Conservation (phyloP, 768 basidiomycete genomes). For the Lentinula edodes region DNA sequence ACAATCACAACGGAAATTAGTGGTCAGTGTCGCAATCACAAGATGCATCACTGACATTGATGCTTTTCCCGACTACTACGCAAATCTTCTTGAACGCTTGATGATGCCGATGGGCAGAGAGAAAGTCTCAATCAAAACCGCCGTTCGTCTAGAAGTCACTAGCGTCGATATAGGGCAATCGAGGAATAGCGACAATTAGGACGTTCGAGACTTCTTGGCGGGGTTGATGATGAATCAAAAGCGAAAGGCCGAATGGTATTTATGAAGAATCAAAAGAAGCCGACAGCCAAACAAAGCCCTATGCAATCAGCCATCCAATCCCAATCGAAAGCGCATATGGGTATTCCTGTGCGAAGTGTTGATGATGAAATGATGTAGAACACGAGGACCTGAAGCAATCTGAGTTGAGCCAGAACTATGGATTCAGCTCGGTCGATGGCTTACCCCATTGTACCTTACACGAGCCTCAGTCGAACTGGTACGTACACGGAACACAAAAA, state of each 20-base stretch:
- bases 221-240: slow-evolving; percentile 8
- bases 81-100: neutral
- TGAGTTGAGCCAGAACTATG: slow-evolving; percentile 1
- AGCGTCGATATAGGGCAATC: neutral
- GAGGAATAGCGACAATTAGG: neutral
- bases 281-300: slow-evolving; percentile 2
- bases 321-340: slow-evolving; percentile 2
- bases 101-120: neutral
- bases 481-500: neutral
- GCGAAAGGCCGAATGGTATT: slow-evolving; percentile 5
- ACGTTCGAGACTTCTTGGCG: slow-evolving; percentile 1
- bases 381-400: slow-evolving; percentile 4
- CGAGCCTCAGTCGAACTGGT: neutral
- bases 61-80: neutral
- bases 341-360: slow-evolving; percentile 8
- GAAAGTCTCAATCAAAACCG: neutral
- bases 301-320: slow-evolving; percentile 6
- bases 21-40: slow-evolving; percentile 1
- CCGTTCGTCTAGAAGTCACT: neutral
- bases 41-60: slow-evolving; percentile 2
- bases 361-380: slow-evolving; percentile 8
- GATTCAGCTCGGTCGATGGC: slow-evolving; percentile 2
- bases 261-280: slow-evolving; percentile 7
- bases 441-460: neutral
- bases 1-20: slow-evolving; percentile 6